Conservation (phyloP, 495 filamentous ascomycete species). For the Penicillium robsamsonii region DNA sequence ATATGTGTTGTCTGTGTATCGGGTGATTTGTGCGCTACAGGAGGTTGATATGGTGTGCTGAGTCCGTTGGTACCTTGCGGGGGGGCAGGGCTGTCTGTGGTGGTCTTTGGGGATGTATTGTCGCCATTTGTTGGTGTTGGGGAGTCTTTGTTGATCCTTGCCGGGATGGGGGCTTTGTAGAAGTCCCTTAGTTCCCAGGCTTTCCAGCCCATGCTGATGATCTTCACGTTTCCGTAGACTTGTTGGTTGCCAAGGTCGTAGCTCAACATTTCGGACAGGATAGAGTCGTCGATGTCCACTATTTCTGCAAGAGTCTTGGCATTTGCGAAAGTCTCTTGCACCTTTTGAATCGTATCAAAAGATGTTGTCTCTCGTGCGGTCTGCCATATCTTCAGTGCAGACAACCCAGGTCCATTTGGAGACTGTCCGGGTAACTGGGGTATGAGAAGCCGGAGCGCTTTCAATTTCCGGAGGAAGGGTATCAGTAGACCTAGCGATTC, state of each 20-base stretch:
- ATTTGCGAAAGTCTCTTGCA: constrained; percentile 16
- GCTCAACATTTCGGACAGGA: constrained; percentile 34
- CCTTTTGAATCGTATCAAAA: constrained; percentile 1
- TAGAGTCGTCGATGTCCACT: constrained; percentile 39
- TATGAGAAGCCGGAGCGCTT: constrained; percentile 43
- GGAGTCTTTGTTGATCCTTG: constrained; percentile 5
- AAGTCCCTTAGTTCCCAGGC: constrained; percentile 38
- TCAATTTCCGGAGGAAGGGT: constrained; percentile 49
- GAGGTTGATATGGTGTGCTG: not conserved
- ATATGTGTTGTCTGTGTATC: not conserved
- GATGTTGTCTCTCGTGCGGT: not conserved
- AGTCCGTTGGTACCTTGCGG: not conserved
- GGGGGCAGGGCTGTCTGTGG: not conserved
- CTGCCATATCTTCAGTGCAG: not conserved
- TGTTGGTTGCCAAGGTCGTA: constrained; percentile 36
- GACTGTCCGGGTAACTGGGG: constrained; percentile 26
- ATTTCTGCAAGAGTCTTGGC: constrained; percentile 32
- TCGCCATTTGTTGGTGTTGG: constrained; percentile 14
- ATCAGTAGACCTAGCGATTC: constrained; percentile 43
- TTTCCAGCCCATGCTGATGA: constrained; percentile 43
- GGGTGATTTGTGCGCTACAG: not conserved
- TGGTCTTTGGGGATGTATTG: not conserved
- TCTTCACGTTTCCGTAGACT: constrained; percentile 34
- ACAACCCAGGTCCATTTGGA: not conserved
- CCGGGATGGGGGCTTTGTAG: constrained; percentile 29